These are phyloP conservation scores for Podospora anserina DNA, from an alignment of 495 filamentous ascomycete species.

Conservation along the genomic window DNA sequence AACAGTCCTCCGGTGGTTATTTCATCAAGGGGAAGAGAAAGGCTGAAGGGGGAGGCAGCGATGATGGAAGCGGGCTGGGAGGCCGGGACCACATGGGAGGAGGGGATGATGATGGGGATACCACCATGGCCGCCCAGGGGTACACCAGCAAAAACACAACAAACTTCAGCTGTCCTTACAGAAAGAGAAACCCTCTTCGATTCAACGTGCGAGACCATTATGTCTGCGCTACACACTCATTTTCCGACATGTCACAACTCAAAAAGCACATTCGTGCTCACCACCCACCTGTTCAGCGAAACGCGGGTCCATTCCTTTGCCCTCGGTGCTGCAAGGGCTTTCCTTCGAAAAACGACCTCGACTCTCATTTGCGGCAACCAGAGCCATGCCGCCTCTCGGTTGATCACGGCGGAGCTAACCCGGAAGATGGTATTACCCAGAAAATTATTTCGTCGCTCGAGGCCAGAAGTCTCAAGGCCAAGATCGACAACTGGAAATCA, in stretches of 20 bases:
- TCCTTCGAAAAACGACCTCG: constrained; percentile 27
- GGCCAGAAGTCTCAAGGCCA: constrained; percentile 28
- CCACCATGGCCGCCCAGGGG: constrained; percentile 13
- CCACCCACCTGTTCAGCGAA: constrained; percentile 32
- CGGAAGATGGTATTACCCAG: constrained; percentile 33
- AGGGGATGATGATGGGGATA: constrained; percentile 20
- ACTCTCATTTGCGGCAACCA: constrained; percentile 27
- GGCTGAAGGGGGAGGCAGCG: constrained; percentile 26
- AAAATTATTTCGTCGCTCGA: constrained; percentile 33
- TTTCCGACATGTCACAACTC: constrained; percentile 36
- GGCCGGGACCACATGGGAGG: constrained; percentile 18
- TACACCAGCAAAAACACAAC: constrained; percentile 18
- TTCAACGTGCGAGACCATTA: constrained; percentile 38
- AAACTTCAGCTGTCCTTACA: constrained; percentile 37
- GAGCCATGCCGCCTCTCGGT: constrained; percentile 25
- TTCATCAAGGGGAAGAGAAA: constrained; percentile 31
- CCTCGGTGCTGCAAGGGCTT: constrained; percentile 32
- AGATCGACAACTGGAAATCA: constrained; percentile 34
- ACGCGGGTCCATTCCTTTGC: constrained; percentile 29
- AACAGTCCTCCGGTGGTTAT: constrained; percentile 12
- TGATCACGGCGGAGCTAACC: constrained; percentile 29
- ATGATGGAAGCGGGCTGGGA: constrained; percentile 22
- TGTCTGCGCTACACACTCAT: constrained; percentile 35
- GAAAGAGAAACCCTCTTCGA: constrained; percentile 38
- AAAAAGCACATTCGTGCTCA: constrained; percentile 38